Evolutionary conservation across 2,329 filamentous ascomycete genomes (phyloP), one percentile per base, ranked within the genome.

Genomic region (Teratosphaeria viscida): DNA sequence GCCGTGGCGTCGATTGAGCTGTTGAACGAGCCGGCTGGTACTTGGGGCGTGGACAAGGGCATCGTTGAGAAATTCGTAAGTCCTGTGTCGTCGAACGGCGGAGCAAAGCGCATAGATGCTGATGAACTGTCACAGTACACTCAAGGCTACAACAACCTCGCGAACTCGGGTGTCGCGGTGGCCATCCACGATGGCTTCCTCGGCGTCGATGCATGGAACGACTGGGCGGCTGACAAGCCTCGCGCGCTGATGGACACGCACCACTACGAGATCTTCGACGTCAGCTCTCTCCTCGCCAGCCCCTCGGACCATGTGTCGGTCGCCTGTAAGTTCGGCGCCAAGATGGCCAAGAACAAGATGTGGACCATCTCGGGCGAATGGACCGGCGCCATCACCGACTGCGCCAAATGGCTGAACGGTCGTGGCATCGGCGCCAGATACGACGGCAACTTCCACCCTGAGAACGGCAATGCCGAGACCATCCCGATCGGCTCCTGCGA

Each of bases 161-260:
- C 69, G 52, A 63, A 75, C 66, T 73, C 73, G 32, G 66, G 74
- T 54, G 74, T 78, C 14, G 76, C 74, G 23, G 67, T 78, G 37
- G 69, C 72, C 27, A 75, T 79, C 72, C 76, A 78, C 65, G 77
- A 79, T 66, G 77, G 76, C 0, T 79, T 79, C 69, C 54, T 71
- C 55, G 76, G 75, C 16, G 75, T 78, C 4, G 75, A 69, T 14
- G 66, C 65, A 54, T 79, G 77, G 77, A 73, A 73, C 52, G 64
- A 73, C 64, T 79, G 72, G 68, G 77, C 76, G 52, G 63, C 70
- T 1, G 77, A 76, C 65, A 49, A 49, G 43, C 76, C 77, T 72
- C 73, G 71, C 68, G 72, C 73, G 54, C 63, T 79, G 19, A 63
- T 79, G 39, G 77, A 79, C 62, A 79, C 77, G 2, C 77, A 79